Evolutionary conservation across 768 basidiomycete species (phyloP), one percentile per base, ranked within the genome.

Genomic region (Phylloporus scabripes): DNA sequence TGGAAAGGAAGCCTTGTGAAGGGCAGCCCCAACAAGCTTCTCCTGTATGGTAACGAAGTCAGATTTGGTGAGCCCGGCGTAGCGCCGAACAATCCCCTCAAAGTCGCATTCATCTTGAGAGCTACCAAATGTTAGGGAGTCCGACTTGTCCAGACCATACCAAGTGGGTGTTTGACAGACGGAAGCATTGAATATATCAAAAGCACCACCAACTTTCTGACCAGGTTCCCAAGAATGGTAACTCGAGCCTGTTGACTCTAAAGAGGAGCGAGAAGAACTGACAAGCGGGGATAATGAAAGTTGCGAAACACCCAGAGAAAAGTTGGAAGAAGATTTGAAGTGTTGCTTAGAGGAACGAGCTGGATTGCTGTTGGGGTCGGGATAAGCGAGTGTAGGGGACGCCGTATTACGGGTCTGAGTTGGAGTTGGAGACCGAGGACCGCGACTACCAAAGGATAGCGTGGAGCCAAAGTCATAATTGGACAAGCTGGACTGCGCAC

Each of bases 231-330:
- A 82, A 4, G 88, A 88, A 62, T 91, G 88, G 64, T 87, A 92
- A 65, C 90, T 92, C 3, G 90, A 92, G 14, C 90, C 87, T 31
- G 74, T 76, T 9, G 88, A 90, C 50, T 83, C 86, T 18, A 92
- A 68, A 6, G 90, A 92, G 12, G 87, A 86, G 24, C 82, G 77
- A 24, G 89, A 91, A 7, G 86, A 85, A 53, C 83, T 90, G 14
- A 76, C 77, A 15, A 85, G 67, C 4, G 86, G 82, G 32, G 84
- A 82, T 45, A 91, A 76, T n/a, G 83, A 71, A 44, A 85, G 76
- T 46, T 80, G 77, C 31, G 77, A 77, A 31, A 77, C 65, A 39
- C 71, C 72, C 24, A 78, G 70, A 41, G 75, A 69, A 62, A 78
- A 76, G 42, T 81, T 79, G 42, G 78, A 76, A 36, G 74, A 70